Conservation (phyloP, 805 yeast genomes). For the Candida tallmaniae region DNA sequence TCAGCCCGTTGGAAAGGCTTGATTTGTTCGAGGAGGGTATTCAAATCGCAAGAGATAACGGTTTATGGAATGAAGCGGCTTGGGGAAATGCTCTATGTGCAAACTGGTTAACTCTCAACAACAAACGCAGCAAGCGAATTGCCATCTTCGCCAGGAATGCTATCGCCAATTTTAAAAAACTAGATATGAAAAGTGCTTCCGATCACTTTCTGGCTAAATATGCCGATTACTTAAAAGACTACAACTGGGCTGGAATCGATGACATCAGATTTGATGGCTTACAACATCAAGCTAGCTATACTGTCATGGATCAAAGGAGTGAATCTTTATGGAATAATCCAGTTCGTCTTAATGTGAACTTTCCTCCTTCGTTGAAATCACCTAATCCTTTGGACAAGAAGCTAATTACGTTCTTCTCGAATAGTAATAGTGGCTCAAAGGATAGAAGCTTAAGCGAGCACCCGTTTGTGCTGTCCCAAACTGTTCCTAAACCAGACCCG, state of each 20-base stretch:
- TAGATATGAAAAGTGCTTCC: conserved; percentile 22
- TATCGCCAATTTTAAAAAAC: conserved; percentile 24
- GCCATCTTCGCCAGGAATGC: conserved; percentile 34
- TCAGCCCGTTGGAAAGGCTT: conserved; percentile 27
- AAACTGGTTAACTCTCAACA: conserved; percentile 25
- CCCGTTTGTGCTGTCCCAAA: neutral
- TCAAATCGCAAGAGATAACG: conserved; percentile 27
- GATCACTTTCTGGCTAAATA: conserved; percentile 22
- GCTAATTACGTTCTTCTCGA: conserved; percentile 5
- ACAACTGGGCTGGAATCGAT: conserved; percentile 29
- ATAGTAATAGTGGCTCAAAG: no score
- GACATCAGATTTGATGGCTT: neutral
- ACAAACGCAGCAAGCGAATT: conserved; percentile 27
- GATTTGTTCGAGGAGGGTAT: conserved; percentile 45
- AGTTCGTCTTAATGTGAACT: no score
- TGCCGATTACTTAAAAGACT: conserved; percentile 20
- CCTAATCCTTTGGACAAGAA: conserved; percentile 8
- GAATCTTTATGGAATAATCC: no score
- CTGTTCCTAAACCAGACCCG: no score
- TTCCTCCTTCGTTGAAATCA: conserved; percentile 1
- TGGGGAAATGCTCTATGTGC: conserved; percentile 41
- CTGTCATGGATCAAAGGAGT: no score
- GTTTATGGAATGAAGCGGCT: conserved; percentile 35
- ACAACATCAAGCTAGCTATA: no score
- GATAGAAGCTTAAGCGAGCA: no score